A percentile compares a stretch with the other conserved stretches of the same genome.
Evolutionary conservation across 208 protist genomes (phyloP).

Genomic region (Trichomonas vaginalis): DNA sequence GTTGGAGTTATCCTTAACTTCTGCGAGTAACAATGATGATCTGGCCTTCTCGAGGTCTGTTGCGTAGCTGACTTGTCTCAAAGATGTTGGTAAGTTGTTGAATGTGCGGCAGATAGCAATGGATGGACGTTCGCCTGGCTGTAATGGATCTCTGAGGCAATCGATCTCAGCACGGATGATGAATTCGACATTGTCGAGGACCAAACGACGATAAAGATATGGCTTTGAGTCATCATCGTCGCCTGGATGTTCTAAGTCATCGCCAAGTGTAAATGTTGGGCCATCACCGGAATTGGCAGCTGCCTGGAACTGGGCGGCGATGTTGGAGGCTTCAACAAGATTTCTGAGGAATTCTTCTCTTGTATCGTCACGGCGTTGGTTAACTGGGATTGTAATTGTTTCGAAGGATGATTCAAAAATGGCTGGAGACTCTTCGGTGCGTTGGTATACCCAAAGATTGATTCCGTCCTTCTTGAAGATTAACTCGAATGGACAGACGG

Average conservation of each 20-base stretch:
- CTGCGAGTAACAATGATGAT: background rate
- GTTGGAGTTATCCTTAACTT: background rate
- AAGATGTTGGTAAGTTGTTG: background rate
- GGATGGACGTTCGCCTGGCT: background rate
- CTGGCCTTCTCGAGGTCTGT: background rate
- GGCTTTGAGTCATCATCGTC: background rate
- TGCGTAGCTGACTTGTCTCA: background rate
- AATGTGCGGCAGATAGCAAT: background rate
- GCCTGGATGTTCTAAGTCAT: background rate
- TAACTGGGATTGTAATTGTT: background rate
- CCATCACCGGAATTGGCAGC: background rate
- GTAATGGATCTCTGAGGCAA: background rate
- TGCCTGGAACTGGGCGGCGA: background rate
- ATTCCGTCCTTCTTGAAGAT: background rate
- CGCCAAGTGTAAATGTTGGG: background rate
- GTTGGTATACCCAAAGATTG: background rate
- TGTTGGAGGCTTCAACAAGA: background rate
- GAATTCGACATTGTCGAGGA: background rate
- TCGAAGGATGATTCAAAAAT: background rate
- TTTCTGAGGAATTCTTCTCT: background rate
- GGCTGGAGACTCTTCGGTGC: background rate
- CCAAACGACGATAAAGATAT: background rate
- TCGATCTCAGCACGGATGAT: background rate
- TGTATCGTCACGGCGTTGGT: background rate
- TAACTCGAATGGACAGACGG: background rate